phyloP scores from a whole-genome alignment of 352 stramenopile genomes.

The Thalassiosira allenii region DNA sequence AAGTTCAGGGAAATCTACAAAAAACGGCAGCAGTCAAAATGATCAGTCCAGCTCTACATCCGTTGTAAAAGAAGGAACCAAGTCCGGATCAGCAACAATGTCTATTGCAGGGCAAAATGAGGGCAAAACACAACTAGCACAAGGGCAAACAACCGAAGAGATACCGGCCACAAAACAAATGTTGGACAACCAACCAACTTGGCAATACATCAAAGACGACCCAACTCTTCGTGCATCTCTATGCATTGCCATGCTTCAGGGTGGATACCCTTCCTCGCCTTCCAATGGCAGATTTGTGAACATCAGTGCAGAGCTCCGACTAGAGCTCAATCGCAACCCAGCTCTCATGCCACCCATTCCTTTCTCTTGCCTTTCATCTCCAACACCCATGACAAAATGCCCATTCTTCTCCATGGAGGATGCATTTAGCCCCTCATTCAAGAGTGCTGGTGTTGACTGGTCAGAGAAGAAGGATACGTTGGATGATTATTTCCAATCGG shows the following conservation, averaged over 20 bases:
- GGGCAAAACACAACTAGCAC: no score
- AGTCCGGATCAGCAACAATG: not conserved
- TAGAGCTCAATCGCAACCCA: conserved; percentile 50
- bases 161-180: conserved; percentile 6
- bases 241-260: conserved; percentile 67
- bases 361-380: conserved; percentile 37
- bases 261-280: conserved; percentile 63
- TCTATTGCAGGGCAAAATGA: no score
- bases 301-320: conserved; percentile 49
- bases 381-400: conserved; percentile 26
- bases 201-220: conserved; percentile 66
- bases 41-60: conserved; percentile 6
- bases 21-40: conserved; percentile 23
- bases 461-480: conserved; percentile 51
- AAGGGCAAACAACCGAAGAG: no score
- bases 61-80: conserved; percentile 10
- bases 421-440: conserved; percentile 36
- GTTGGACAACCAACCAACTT: conserved; percentile 23
- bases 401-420: conserved; percentile 63
- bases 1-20: not conserved
- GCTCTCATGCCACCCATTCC: conserved; percentile 27
- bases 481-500: conserved; percentile 69
- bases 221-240: conserved; percentile 67
- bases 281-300: conserved; percentile 40
- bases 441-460: conserved; percentile 49